These are phyloP conservation scores for Grammothele lineata DNA, from an alignment of 768 basidiomycete genomes.

Conservation along the genomic window DNA sequence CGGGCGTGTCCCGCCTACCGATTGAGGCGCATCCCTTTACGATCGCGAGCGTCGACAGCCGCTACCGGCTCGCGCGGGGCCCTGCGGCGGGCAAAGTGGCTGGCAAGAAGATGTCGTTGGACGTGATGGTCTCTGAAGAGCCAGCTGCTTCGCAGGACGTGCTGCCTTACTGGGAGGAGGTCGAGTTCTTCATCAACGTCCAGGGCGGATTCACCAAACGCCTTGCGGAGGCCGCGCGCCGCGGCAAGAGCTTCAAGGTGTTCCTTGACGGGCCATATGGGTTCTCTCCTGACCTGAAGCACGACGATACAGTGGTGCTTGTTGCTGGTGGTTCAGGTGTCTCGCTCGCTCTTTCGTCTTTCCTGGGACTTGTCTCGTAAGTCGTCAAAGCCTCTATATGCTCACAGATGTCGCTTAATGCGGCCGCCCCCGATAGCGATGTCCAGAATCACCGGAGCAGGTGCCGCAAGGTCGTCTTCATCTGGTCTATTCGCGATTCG, in stretches of 20 bases:
- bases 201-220: constrained; percentile 56
- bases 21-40: constrained; percentile 62
- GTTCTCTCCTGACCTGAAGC: constrained; percentile 33
- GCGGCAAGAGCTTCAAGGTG: constrained; percentile 34
- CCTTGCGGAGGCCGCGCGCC: constrained; percentile 32
- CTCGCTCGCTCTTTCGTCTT: constrained; percentile 41
- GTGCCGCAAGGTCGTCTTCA: constrained; percentile 33
- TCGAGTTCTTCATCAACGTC: constrained; percentile 57
- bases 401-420: no score
- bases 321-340: constrained; percentile 49
- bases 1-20: constrained; percentile 38
- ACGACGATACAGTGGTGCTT: constrained; percentile 44
- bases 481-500: constrained; percentile 40
- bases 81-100: no score
- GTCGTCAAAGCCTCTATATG: no score
- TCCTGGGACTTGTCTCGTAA: no score
- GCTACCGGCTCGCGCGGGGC: constrained; percentile 3
- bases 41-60: constrained; percentile 32
- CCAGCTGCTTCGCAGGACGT: background rate
- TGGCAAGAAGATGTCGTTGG: background rate
- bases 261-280: constrained; percentile 63
- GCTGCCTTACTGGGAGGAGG: constrained; percentile 30
- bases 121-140: background rate
- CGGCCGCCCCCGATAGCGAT: constrained; percentile 36
- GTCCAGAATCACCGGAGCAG: constrained; percentile 21